Conservation (phyloP, 1,284 basidiomycete genomes). For the Cystobasidium sp. region DNA sequence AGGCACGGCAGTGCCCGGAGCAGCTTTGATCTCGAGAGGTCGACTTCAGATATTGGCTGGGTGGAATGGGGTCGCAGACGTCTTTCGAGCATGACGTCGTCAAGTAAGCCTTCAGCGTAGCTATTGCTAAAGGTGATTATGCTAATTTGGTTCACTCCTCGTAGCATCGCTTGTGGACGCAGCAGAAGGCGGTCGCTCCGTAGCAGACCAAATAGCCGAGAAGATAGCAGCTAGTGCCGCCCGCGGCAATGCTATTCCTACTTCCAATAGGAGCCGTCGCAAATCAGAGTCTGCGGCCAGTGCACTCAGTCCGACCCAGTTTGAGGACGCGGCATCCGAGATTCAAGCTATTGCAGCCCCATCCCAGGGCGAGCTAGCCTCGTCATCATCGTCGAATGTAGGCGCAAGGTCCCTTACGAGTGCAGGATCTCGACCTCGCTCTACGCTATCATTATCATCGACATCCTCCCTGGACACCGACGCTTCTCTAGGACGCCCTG, state of each 20-base stretch:
- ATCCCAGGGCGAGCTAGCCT: neutral
- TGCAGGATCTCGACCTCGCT: slow-evolving; percentile 24
- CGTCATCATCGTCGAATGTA: neutral
- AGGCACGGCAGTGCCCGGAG: slow-evolving; percentile 31
- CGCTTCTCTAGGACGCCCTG: slow-evolving; percentile 18
- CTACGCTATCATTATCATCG: slow-evolving; percentile 36
- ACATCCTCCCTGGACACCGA: slow-evolving; percentile 36
- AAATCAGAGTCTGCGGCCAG: slow-evolving; percentile 37
- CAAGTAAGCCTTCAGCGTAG: slow-evolving; percentile 17
- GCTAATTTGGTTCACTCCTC: neutral
- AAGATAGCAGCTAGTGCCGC: slow-evolving; percentile 28
- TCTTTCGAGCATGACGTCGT: slow-evolving; percentile 43
- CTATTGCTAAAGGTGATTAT: neutral
- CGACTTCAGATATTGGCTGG: slow-evolving; percentile 41
- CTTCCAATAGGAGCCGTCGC: slow-evolving; percentile 8
- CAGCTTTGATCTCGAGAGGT: slow-evolving; percentile 43
- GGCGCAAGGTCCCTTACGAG: neutral
- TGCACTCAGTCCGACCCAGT: slow-evolving; percentile 9
- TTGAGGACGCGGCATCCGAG: neutral
- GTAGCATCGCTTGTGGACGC: slow-evolving; percentile 32
- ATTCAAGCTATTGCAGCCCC: neutral
- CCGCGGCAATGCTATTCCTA: neutral
- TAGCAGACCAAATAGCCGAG: slow-evolving; percentile 41
- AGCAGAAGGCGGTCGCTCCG: slow-evolving; percentile 22
- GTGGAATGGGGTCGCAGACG: slow-evolving; percentile 40